Evolutionary conservation across 2,329 filamentous ascomycete species (phyloP).

Genomic region (Aotearoamyces nothofagi): DNA sequence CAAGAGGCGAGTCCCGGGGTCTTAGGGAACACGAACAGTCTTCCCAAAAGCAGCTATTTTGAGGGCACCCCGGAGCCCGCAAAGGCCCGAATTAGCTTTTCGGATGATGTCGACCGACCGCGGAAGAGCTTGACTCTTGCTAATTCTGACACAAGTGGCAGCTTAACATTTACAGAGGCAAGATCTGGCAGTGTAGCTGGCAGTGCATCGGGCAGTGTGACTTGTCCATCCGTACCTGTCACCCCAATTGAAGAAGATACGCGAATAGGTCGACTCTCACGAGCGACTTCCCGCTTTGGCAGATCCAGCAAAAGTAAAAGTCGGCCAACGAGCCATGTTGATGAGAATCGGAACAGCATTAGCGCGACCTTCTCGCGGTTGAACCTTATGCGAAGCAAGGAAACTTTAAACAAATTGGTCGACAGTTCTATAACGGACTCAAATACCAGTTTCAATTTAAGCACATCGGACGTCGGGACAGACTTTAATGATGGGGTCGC

Average conservation of each 20-base stretch:
- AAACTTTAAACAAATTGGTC: constrained; percentile 11
- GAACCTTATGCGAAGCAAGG: constrained; percentile 15
- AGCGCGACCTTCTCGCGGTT: constrained; percentile 38
- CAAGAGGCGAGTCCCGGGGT: constrained; percentile 4
- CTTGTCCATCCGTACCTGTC: constrained; percentile 20
- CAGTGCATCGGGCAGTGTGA: neutral
- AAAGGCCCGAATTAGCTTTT: constrained; percentile 33
- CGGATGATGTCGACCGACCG: constrained; percentile 34
- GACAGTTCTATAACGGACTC: neutral
- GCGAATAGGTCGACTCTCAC: constrained; percentile 36
- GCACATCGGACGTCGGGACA: neutral
- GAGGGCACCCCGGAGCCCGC: constrained; percentile 26
- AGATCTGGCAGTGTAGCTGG: constrained; percentile 20
- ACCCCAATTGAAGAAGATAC: constrained; percentile 34
- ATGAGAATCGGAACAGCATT: constrained; percentile 42
- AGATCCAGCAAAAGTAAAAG: constrained; percentile 28
- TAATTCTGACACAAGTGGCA: constrained; percentile 30
- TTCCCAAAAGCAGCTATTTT: constrained; percentile 25
- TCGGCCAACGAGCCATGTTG: constrained; percentile 40
- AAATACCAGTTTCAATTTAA: neutral
- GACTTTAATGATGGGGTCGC: neutral
- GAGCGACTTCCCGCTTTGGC: constrained; percentile 40
- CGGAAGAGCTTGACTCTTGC: constrained; percentile 31
- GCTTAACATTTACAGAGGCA: constrained; percentile 32
- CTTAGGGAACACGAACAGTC: constrained; percentile 15